These are phyloP conservation scores for Dendrobium huoshanense DNA, from an alignment of 106 monocot genomes.

Conservation along the genomic window DNA sequence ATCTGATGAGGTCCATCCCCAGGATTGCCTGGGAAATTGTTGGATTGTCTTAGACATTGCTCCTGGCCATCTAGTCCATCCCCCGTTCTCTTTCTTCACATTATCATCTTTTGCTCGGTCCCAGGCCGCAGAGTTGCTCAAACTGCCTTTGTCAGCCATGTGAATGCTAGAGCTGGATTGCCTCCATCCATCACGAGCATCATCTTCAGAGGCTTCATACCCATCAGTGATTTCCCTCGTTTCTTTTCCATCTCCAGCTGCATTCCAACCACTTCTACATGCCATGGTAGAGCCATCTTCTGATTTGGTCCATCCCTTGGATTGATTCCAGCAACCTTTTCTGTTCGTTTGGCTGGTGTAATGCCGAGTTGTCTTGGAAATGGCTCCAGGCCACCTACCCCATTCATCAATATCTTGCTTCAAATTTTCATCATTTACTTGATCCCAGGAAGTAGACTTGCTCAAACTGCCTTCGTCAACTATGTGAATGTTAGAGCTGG, in stretches of 20 bases:
- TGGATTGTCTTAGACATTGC: neutral
- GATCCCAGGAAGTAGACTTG: neutral
- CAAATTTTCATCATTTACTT: neutral
- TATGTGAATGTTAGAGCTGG: neutral
- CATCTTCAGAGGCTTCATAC: too few species aligned
- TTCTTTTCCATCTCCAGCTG: neutral
- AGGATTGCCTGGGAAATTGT: neutral
- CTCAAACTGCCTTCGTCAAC: neutral
- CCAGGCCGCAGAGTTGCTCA: neutral
- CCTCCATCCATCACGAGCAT: neutral
- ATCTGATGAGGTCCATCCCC: neutral
- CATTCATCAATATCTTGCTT: neutral
- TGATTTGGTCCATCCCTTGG: neutral
- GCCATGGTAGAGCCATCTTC: neutral
- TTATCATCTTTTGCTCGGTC: neutral
- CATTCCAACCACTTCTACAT: neutral
- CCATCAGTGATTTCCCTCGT: neutral
- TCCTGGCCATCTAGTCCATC: neutral
- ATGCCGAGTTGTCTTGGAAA: neutral
- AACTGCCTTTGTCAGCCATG: neutral
- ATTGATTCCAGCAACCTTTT: neutral
- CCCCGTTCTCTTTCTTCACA: neutral
- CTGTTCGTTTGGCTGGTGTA: neutral
- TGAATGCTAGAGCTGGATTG: neutral
- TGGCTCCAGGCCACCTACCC: too few species aligned